Evolutionary conservation across 2,329 filamentous ascomycete genomes (phyloP).

Genomic region (Coniochaeta sp.): DNA sequence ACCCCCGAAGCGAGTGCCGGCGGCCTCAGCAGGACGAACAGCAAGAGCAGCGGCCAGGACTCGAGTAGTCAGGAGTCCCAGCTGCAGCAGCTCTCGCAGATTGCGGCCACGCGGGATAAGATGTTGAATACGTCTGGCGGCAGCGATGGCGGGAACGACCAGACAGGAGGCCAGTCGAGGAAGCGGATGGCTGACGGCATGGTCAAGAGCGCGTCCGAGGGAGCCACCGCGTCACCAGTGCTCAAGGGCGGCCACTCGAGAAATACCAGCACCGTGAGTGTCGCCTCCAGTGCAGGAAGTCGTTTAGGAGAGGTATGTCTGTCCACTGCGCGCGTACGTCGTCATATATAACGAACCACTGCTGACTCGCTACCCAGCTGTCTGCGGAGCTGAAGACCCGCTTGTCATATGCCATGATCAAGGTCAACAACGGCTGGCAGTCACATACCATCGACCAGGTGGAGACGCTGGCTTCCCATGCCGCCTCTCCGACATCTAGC

Average conservation of each 20-base stretch:
- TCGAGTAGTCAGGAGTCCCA: constrained; percentile 51
- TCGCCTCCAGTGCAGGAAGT: constrained; percentile 54
- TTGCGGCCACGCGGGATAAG: constrained; percentile 47
- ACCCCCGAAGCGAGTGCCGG: constrained; percentile 36
- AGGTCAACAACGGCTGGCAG: constrained; percentile 87
- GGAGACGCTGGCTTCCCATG: constrained; percentile 65
- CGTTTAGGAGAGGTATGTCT: constrained; percentile 75
- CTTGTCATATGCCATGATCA: constrained; percentile 88
- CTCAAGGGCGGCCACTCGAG: constrained; percentile 54
- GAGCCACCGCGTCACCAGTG: constrained; percentile 38
- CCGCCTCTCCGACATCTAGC: constrained; percentile 55
- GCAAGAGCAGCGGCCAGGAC: constrained; percentile 28
- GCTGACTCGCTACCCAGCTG: constrained; percentile 39
- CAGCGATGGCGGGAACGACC: constrained; percentile 8
- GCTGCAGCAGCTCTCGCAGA: constrained; percentile 49
- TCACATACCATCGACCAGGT: constrained; percentile 70
- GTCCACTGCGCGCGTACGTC: constrained; percentile 18
- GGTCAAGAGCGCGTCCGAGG: constrained; percentile 48
- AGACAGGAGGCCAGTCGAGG: constrained; percentile 39
- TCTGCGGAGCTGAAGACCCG: constrained; percentile 75
- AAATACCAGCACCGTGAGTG: constrained; percentile 62
- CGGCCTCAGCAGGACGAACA: constrained; percentile 30
- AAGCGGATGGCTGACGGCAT: constrained; percentile 75
- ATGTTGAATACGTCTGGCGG: constrained; percentile 31
- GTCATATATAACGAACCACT: background rate